These are phyloP conservation scores for Draba incana DNA, from an alignment of 345 rosid species.

Conservation along the genomic window DNA sequence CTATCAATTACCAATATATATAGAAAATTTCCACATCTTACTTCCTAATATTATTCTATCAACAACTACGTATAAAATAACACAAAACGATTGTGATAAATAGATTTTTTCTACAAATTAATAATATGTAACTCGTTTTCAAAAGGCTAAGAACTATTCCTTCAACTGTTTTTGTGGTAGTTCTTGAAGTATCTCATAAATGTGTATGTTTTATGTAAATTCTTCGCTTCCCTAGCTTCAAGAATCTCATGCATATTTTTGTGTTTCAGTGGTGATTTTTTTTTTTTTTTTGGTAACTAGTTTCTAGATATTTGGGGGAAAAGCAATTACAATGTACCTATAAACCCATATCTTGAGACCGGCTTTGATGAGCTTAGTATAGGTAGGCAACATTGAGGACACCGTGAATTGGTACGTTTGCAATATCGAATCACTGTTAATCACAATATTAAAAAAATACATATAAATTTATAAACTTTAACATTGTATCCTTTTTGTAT, in stretches of 20 bases:
- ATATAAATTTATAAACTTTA: neutral
- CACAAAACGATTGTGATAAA: neutral
- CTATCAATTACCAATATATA: too few relatives aligned
- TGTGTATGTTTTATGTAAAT: neutral
- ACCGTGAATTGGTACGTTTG: constrained; percentile 44
- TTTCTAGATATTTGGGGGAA: too few relatives aligned
- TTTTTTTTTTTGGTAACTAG: neutral
- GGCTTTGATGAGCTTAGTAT: constrained; percentile 61
- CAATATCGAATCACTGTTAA: constrained; percentile 44
- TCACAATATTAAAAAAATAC: neutral
- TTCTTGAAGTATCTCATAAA: neutral
- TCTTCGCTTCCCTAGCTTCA: constrained; percentile 5
- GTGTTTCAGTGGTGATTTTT: neutral
- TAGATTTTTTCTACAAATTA: neutral
- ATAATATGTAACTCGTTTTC: neutral
- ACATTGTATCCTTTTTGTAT: neutral
- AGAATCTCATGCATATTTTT: constrained; percentile 23
- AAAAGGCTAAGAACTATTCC: neutral
- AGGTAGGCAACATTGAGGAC: constrained; percentile 55
- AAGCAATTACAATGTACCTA: constrained; percentile 45
- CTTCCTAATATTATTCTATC: neutral
- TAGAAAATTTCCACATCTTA: neutral
- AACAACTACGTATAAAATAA: neutral
- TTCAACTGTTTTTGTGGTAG: neutral
- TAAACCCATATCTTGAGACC: constrained; percentile 71